Evolutionary conservation across 352 stramenopile genomes (phyloP).

Genomic region (Chrysophaeum taylorii): DNA sequence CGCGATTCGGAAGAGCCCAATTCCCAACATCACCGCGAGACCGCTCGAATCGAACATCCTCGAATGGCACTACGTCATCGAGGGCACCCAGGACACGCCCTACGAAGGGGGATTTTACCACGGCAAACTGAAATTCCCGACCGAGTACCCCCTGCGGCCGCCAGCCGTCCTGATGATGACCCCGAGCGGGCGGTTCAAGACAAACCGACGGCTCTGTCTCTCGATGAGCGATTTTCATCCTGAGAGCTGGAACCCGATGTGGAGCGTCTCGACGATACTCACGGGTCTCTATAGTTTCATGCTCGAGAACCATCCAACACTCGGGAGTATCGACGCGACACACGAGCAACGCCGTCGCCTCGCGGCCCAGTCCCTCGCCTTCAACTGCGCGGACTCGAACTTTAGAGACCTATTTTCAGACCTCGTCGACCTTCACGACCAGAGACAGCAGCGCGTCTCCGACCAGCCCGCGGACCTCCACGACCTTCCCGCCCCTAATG

Average conservation of each 20-base stretch:
- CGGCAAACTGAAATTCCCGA: conserved; percentile 48
- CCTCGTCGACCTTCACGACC: too few species aligned
- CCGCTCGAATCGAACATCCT: conserved; percentile 83
- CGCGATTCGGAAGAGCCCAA: conserved; percentile 69
- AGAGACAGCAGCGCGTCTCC: conserved; percentile 27
- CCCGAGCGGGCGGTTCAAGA: conserved; percentile 83
- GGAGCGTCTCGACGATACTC: conserved; percentile 72
- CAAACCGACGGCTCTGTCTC: conserved; percentile 80
- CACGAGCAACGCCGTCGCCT: conserved; percentile 63
- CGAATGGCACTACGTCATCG: conserved; percentile 89
- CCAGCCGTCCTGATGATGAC: conserved; percentile 87
- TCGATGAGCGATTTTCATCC: conserved; percentile 89
- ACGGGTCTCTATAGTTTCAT: conserved; percentile 74
- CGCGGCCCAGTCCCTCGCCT: conserved; percentile 51
- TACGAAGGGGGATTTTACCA: conserved; percentile 75
- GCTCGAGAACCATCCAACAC: conserved; percentile 41
- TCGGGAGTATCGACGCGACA: conserved; percentile 65
- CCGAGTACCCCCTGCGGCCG: conserved; percentile 62
- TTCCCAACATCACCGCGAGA: conserved; percentile 66
- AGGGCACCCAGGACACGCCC: conserved; percentile 36
- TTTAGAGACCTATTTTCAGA: conserved; percentile 68
- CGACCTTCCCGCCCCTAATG: background rate
- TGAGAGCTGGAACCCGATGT: conserved; percentile 79
- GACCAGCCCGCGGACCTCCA: background rate
- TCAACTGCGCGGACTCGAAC: conserved; percentile 55